Conservation (phyloP, 257 asterid species). For the Penstemon newberryi region DNA sequence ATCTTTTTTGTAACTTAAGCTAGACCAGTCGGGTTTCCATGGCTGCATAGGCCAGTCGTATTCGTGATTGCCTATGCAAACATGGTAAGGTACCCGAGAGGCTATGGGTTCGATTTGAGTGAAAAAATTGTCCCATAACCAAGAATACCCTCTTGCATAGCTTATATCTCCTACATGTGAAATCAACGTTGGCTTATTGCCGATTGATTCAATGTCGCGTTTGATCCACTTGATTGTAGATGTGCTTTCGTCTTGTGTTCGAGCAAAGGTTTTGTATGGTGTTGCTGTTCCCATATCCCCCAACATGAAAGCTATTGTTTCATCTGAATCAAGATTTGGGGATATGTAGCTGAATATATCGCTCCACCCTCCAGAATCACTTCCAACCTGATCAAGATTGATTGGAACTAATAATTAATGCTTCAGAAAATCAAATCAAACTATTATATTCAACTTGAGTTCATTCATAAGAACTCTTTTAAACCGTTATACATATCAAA, state of each 20-base stretch:
- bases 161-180: constrained; percentile 66
- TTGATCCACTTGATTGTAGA: constrained; percentile 49
- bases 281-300: constrained; percentile 73
- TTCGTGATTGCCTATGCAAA: constrained; percentile 61
- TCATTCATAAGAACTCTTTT: too few relatives aligned
- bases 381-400: constrained; percentile 39
- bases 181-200: constrained; percentile 46
- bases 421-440: neutral
- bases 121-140: constrained; percentile 65
- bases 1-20: constrained; percentile 34
- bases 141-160: constrained; percentile 61
- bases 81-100: constrained; percentile 54
- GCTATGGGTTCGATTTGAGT: constrained; percentile 52
- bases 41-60: constrained; percentile 61
- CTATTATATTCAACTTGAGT: neutral
- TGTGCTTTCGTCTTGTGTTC: constrained; percentile 49
- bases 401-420: neutral
- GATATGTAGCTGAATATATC: constrained; percentile 40
- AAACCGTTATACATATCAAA: too few relatives aligned
- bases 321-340: constrained; percentile 33
- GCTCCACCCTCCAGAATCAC: constrained; percentile 51
- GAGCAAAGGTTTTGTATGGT: constrained; percentile 44
- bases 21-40: constrained; percentile 41
- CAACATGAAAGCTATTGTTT: constrained; percentile 52
- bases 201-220: constrained; percentile 51